Evolutionary conservation across 1,139 yeast genomes (phyloP), one percentile per base, ranked within the genome.

Genomic region (Candida tropicalis): DNA sequence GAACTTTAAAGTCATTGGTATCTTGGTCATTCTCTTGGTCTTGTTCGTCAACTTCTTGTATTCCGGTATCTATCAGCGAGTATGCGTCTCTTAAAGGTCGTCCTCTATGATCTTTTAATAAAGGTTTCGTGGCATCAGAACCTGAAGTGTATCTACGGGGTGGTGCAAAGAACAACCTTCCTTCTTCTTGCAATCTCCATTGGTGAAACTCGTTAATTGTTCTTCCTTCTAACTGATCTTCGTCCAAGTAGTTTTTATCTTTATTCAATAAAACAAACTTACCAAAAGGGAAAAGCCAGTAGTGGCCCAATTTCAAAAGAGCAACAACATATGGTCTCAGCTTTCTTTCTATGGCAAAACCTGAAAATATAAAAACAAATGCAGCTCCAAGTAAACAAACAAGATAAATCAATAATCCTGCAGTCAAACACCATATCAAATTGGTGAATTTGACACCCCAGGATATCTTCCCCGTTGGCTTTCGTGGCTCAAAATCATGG

Each of bases 171-270:
- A 86, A 85, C 37, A 84, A 68, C 28, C 88, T 65, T 7, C 87
- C 84, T 51, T 82, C 83, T 51, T 84, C 88, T 45, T 87, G 87
- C 8, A 82, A 76, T 59, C 95, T 84, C 98, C 99, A 93, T 50
- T 85, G 77, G 52, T 87, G 85, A 60, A 89, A 93, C 60, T 91
- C 98, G 16, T 83, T 82, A 9, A 90, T 70, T 3, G 95, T 79
- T 39, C 95, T 77, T 9, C 98, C 99, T 55, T 87, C 96, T 49
- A 90, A 82, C 40, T 83, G 87, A 63, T 93, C 99, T 63, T 93
- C 99, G 33, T 79, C 79, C 42, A 88, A 66, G 60, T 93, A 93
- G 53, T 86, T 85, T 49, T 86, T 84, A 55, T 89, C 97, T 49
- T 81, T 82, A 47, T 77, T 79, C 51, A 93, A 73, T 46, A 89